Conservation (phyloP, 2,329 filamentous ascomycete species). For the Grosmannia huntii region DNA sequence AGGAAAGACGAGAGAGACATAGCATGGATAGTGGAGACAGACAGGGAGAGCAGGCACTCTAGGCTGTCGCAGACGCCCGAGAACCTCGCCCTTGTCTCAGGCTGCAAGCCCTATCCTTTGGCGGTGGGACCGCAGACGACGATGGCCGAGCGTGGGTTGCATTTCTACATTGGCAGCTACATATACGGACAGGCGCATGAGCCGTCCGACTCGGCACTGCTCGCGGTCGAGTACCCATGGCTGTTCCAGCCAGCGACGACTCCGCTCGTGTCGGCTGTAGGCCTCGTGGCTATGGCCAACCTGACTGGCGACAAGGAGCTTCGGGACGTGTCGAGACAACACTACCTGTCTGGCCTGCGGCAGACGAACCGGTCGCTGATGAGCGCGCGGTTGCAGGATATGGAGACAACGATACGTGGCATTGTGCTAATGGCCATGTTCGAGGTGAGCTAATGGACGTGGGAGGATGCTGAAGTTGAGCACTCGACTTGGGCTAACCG, state of each 20-base stretch:
- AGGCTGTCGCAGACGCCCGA: background rate
- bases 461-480: background rate
- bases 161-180: constrained; percentile 39
- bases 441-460: constrained; percentile 29
- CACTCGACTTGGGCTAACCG: background rate
- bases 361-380: constrained; percentile 29
- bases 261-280: constrained; percentile 42
- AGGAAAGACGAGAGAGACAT: background rate
- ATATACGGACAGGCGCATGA: constrained; percentile 39
- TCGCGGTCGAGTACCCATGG: constrained; percentile 19
- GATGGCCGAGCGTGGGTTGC: constrained; percentile 32
- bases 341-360: constrained; percentile 41
- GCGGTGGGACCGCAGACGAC: constrained; percentile 26
- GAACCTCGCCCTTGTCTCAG: background rate
- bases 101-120: constrained; percentile 8
- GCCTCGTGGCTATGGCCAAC: constrained; percentile 45
- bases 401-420: constrained; percentile 34
- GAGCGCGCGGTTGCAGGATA: constrained; percentile 19
- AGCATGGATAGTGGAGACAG: background rate
- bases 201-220: constrained; percentile 24
- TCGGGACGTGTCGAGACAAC: constrained; percentile 32
- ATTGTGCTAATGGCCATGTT: constrained; percentile 49
- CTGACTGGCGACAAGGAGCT: constrained; percentile 32
- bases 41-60: background rate
- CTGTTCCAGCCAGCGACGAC: constrained; percentile 26